Base-by-base conservation (phyloP, 805 yeast species). In the Candida easanensis region DNA sequence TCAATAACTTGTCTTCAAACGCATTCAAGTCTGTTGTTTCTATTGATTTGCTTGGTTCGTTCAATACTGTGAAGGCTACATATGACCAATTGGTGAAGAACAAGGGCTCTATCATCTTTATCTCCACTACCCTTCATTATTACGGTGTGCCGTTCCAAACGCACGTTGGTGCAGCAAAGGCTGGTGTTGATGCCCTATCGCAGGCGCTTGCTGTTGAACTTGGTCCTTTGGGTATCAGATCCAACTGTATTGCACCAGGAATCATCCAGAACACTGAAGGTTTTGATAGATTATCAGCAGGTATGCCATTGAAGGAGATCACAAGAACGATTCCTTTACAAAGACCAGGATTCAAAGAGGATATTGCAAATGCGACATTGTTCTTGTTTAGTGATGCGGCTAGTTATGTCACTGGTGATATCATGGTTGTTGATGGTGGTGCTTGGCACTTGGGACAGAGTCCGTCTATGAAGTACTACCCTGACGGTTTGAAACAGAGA, bases 141-240 rank as follows among this genome's bases (percentile, higher is more conserved):
- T 77, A 80, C 54, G 97, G 97, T 10, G 79, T 85, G 22, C 96
- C 96, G 13, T 80, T 84, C 68, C 97, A 91, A 65, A 57, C 80
- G 5, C 97, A 91, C 57, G 97, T 89, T 3, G 84, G 90, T 5
- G 97, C 97, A 0, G 97, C 97, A 3, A 91, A 91, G 65, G 96
- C 97, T 1, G 98, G 97, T 20, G 75, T 91, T 33, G 98, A 91
- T 62, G 95, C 97, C 3, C 69, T 90, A 28, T 79, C 88, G 21
- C 81, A 84, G 51, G 83, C 89, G 2, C 65, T 90, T 46, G 95
- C 97, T 2, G 93, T 89, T 5, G 98, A 90, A 65, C 71, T 88
- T 42, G 97, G 97, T 1, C 96, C 97, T 2, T 61, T 87, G 42
- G 97, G 97, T 5, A 75, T 90, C 34, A 76, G 93, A 44, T 76